A percentile compares a stretch with the other conserved stretches of the same genome.
phyloP scores from a whole-genome alignment of 495 filamentous ascomycete species.

The Tuber indicum region DNA sequence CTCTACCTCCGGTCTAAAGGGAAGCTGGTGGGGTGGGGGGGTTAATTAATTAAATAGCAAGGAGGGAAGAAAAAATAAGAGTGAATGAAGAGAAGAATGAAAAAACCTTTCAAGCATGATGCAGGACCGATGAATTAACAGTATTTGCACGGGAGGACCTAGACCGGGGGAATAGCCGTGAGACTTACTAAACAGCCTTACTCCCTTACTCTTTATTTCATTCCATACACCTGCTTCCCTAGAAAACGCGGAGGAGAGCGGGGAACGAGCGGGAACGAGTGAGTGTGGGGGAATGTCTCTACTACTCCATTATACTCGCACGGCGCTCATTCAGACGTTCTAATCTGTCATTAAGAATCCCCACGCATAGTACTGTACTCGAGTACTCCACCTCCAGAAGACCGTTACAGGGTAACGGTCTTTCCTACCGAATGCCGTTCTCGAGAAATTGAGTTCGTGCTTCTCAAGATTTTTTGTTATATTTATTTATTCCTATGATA shows the following conservation, averaged over 20 bases:
- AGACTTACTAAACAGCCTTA: not conserved
- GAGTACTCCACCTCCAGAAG: not conserved
- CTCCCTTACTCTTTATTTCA: not conserved
- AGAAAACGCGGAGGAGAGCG: not conserved
- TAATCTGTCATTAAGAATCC: not conserved
- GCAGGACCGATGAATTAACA: not conserved
- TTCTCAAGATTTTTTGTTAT: not conserved
- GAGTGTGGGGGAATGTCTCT: not conserved
- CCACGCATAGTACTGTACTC: not conserved
- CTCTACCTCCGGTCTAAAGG: not conserved
- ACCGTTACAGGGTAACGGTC: not conserved
- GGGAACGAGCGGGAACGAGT: not conserved
- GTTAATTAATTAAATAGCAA: not conserved
- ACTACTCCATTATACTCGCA: not conserved
- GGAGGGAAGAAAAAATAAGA: conserved; percentile 9
- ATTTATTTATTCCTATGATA: not conserved
- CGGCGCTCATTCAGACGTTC: not conserved
- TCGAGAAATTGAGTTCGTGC: not conserved
- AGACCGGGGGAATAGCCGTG: not conserved
- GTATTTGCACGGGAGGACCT: not conserved
- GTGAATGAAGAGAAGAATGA: conserved; percentile 3
- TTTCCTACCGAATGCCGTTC: not conserved
- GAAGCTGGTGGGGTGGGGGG: not conserved
- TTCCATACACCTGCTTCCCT: not conserved
- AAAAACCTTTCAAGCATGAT: not conserved